These are phyloP conservation scores for Creolimax fragrantissima DNA, from an alignment of 78 protist genomes.

Conservation along the genomic window DNA sequence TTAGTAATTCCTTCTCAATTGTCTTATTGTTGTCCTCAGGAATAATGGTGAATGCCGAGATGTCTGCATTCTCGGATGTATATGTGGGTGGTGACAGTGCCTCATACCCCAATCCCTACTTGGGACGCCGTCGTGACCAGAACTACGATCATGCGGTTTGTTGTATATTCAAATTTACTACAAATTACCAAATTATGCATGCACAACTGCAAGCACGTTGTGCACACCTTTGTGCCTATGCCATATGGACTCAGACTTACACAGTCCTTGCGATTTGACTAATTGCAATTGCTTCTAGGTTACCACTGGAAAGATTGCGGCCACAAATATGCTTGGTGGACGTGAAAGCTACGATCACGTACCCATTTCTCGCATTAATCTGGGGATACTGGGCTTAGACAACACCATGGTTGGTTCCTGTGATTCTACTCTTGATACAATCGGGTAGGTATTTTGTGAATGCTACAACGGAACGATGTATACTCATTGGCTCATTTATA, in stretches of 20 bases:
- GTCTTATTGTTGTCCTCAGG: no score
- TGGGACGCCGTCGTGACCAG: constrained; percentile 28
- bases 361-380: neutral
- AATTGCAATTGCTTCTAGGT: neutral
- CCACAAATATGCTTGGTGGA: constrained; percentile 9
- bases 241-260: no score
- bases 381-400: constrained; percentile 8
- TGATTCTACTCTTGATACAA: constrained; percentile 17
- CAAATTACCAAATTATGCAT: no score
- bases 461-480: no score
- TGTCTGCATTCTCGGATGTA: constrained; percentile 17
- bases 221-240: no score
- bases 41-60: constrained; percentile 14
- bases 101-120: constrained; percentile 2
- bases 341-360: constrained; percentile 15
- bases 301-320: constrained; percentile 8
- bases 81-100: constrained; percentile 39
- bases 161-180: no score
- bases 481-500: no score
- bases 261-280: no score
- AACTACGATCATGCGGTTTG: constrained; percentile 30
- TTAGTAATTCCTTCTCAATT: no score
- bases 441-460: neutral
- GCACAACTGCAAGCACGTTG: no score
- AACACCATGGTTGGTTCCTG: neutral